Percentiles rank a stretch among this genome's conserved stretches.
These are phyloP conservation scores for Microbotryum saponariae DNA, from an alignment of 1,284 basidiomycete species.

Conservation along the genomic window DNA sequence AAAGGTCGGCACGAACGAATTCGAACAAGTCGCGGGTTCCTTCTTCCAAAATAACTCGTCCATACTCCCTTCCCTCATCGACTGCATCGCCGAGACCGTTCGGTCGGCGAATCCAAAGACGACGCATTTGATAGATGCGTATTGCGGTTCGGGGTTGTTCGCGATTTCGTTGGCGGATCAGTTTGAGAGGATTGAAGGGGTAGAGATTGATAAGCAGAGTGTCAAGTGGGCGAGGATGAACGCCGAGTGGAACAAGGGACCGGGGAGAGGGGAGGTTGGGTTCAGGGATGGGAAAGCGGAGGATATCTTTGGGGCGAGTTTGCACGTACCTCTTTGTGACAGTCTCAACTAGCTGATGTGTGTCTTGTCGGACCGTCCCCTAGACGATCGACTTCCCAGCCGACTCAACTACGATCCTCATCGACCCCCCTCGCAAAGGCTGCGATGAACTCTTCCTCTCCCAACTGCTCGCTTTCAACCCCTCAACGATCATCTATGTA, in stretches of 20 bases:
- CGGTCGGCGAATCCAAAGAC: constrained; percentile 48
- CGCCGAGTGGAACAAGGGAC: constrained; percentile 60
- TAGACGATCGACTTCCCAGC: constrained; percentile 55
- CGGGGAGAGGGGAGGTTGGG: constrained; percentile 39
- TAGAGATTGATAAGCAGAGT: constrained; percentile 63
- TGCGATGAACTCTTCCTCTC: constrained; percentile 73
- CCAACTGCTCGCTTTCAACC: constrained; percentile 66
- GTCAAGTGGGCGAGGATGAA: constrained; percentile 75
- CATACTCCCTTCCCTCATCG: constrained; percentile 71
- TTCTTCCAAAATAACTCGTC: constrained; percentile 99
- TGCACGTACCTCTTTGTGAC: background rate
- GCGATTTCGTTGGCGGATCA: constrained; percentile 73
- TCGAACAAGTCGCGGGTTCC: constrained; percentile 71
- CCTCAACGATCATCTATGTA: constrained; percentile 73
- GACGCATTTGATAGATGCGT: constrained; percentile 82
- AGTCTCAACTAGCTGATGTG: constrained; percentile 43
- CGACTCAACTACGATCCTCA: constrained; percentile 60
- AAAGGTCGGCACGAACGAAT: constrained; percentile 68
- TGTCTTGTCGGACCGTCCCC: constrained; percentile 49
- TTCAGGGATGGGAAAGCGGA: constrained; percentile 53
- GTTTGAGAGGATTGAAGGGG: constrained; percentile 76
- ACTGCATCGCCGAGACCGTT: constrained; percentile 70
- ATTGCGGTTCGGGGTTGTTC: constrained; percentile 87
- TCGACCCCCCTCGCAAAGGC: constrained; percentile 86
- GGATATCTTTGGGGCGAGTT: constrained; percentile 49